Base-by-base conservation (phyloP, 2,329 filamentous ascomycete genomes). In the Cercospora sesami region DNA sequence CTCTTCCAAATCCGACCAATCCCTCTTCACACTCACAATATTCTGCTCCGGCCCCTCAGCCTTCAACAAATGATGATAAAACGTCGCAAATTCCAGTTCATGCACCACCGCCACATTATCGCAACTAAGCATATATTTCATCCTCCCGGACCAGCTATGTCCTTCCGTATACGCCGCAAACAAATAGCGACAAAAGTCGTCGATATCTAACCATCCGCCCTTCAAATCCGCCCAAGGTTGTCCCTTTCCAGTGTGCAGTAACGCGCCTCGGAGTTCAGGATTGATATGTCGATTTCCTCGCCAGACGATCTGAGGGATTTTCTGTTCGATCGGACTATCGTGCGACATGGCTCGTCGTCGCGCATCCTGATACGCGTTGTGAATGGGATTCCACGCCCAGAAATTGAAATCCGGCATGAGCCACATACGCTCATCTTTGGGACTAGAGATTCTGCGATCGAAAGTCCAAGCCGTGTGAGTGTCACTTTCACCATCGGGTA, bases 361-460 rank as follows among this genome's bases (percentile, higher is more conserved):
- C 9, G 61, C 55, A 18, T 68, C 68, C 7, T 68, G 60, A 39
- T 69, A 68, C 8, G 66, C 48, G 53, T 67, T 39, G 65, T 58
- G 6, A 36, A 36, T 63, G 26, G 16, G 64, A 23, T 42, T 36
- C 63, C 67, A 60, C 12, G 81, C 78, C 81, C 81, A 85, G 75
- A 82, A 84, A 33, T 81, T 82, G 69, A 82, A 84, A 31, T 81
- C 82, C 66, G 84, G 83, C 77, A 85, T 84, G 23, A 85, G 75
- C 83, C 83, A 85, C 7, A 78, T 73, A 14, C 74, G 73, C 28
- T 83, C 79, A 10, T 78, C 74, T 10, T 78, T 30, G 71, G 75
- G 55, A 78, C 69, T 66, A 21, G 63, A 45, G 16, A 69, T 23
- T 30, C 62, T 65, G 5, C 72, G 68, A 7, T 69, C 70, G 63